Evolutionary conservation across 2,329 filamentous ascomycete species (phyloP), one percentile per base, ranked within the genome.

Genomic region (Tolypocladium capitatum): DNA sequence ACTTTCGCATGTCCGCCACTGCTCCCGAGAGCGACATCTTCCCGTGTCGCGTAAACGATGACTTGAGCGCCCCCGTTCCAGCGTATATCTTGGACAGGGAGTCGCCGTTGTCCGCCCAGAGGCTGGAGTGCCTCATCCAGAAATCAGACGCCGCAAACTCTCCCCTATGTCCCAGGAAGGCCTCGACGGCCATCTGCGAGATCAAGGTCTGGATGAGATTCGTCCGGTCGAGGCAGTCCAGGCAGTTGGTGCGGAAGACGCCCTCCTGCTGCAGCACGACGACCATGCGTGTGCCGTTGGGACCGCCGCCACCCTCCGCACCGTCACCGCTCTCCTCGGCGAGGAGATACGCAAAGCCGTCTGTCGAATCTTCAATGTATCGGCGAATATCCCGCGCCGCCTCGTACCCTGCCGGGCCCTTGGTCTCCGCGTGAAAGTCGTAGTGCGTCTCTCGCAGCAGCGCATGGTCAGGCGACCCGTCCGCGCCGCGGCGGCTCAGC

Each of bases 101-200:
- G 68, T 98, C 92, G 21, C 92, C 92, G 60, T 96, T 97, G 64
- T 98, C 92, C 32, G 92, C 92, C 92, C 92, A 98, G 1, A 98
- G 74, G 51, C 81, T 92, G 9, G 88, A 90, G 67, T 98, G 92
- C 44, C 87, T 76, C 68, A 87, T 84, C 85, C 90, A 95, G 58
- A 97, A 90, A 59, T 97, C 90, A 0, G 82, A 77, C 10, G 75
- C 74, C 1, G 86, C 83, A 51, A 72, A 74, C 53, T 87, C 80
- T 27, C 75, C 76, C 51, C 83, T 76, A 55, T 94, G 88, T 14
- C 69, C 68, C 4, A 98, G 69, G 57, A 97, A 97, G 0, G 83
- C 73, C 61, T 95, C 88, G 20, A 96, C 73, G 0, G 89, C 88
- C 84, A 96, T 90, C 58, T 89, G 85, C 49, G 90, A 96, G 57